Conservation (phyloP, 2,329 filamentous ascomycete genomes). For the Ophiostoma perfectum region DNA sequence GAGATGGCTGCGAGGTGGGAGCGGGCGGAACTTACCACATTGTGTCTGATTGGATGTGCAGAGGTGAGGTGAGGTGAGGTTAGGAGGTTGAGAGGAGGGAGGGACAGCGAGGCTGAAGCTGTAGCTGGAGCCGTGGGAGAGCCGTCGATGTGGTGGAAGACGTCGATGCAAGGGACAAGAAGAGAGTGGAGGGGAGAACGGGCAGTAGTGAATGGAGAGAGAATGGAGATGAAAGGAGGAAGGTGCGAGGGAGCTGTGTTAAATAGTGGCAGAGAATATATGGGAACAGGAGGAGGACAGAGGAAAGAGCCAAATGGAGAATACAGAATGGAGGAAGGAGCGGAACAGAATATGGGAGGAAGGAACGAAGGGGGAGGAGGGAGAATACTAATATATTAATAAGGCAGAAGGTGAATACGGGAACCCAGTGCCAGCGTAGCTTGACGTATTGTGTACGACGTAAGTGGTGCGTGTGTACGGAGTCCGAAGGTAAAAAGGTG, state of each 20-base stretch:
- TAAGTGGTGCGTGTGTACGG: conserved; percentile 1
- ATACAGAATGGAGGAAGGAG: neutral
- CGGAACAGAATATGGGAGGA: neutral
- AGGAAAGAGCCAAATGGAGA: neutral
- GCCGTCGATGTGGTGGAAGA: neutral
- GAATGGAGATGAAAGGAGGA: neutral
- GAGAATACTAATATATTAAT: neutral
- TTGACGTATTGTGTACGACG: conserved; percentile 1
- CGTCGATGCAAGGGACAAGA: neutral
- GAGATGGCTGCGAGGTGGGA: neutral
- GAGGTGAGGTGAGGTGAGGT: neutral
- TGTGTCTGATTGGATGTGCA: conserved; percentile 28
- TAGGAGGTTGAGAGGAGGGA: neutral
- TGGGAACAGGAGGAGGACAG: conserved; percentile 1
- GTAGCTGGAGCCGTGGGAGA: neutral
- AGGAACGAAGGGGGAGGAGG: neutral
- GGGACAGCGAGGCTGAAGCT: neutral
- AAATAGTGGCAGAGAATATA: neutral
- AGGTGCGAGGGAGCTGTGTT: neutral
- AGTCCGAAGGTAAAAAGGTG: conserved; percentile 5
- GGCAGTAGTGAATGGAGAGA: neutral
- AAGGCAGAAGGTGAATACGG: conserved; percentile 4
- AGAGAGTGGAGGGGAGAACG: neutral
- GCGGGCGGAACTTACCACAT: conserved; percentile 33
- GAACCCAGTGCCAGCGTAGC: neutral